Evolutionary conservation across 257 asterid species (phyloP).

Genomic region (Thymus quinquecostatus): DNA sequence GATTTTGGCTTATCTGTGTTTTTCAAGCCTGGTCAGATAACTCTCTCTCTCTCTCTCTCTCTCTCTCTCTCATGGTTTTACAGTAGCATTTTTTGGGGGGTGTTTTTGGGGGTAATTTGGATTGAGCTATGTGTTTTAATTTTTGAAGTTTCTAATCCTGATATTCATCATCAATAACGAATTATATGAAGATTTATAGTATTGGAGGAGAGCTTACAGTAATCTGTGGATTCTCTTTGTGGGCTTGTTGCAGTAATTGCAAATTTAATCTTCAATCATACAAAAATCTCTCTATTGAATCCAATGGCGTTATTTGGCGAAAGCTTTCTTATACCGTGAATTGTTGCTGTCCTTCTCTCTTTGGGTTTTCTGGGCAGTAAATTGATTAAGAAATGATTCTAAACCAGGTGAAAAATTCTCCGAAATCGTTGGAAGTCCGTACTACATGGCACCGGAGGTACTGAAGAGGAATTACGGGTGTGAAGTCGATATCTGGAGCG

Average conservation of each 20-base stretch:
- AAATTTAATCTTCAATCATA: not conserved
- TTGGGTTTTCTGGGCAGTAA: not conserved
- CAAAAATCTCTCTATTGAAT: not conserved
- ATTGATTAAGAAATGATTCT: constrained; percentile 11
- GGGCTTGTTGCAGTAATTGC: not conserved
- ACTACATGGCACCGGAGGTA: constrained; percentile 98
- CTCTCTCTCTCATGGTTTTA: not conserved
- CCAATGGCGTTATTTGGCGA: constrained; percentile 1
- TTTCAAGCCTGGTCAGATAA: constrained; percentile 75
- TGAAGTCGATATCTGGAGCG: constrained; percentile 97
- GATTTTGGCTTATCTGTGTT: constrained; percentile 94
- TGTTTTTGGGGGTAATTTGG: not conserved
- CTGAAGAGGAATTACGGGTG: constrained; percentile 91
- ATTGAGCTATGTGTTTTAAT: not conserved
- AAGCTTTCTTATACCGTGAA: not conserved
- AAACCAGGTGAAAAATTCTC: constrained; percentile 76
- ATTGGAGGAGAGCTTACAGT: not conserved
- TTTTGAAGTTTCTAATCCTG: not conserved
- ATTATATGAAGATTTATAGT: not conserved
- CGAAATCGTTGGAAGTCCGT: constrained; percentile 98
- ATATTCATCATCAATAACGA: not conserved
- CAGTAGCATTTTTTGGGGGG: not conserved
- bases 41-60: not conserved
- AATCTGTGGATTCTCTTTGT: not conserved
- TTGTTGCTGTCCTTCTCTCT: not conserved